Base-by-base conservation (phyloP, 495 filamentous ascomycete genomes). In the Aspergillus indologenus region DNA sequence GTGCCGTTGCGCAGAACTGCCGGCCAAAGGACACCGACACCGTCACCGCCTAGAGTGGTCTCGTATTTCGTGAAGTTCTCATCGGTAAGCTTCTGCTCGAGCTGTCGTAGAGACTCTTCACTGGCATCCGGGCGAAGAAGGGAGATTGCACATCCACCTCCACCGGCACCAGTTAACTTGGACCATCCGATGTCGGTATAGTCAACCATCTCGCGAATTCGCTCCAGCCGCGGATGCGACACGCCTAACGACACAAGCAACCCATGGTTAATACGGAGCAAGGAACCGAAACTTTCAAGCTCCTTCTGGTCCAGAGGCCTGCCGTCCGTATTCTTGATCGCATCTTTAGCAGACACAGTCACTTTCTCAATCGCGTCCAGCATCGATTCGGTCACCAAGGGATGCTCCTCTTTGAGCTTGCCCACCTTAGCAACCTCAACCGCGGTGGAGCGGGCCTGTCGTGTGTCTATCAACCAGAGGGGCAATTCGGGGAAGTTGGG, bases 151-250 rank as follows among this genome's bases (percentile, higher is more conserved):
- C 94, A 96, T 1, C 94, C 94, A 43, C 94, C 94, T 5, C 93
- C 94, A 14, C 94, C 94, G 6, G 92, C 94, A 56, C 94, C 94
- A 1, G 94, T 98, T 49, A 98, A 81, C 68, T 98, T 98, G 5
- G 94, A 95, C 91, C 91, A 97, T 31, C 94, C 94, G 55, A 96
- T 87, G n/a, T 90, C 87, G 31, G 89, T 81, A 58, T 89, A 84
- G 63, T 97, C 93, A 50, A 97, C 90, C 18, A 98, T 79, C 74
- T 96, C 93, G 21, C 94, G 82, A 62, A 98, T 89, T 5, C 93
- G 86, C 72, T 98, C 94, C 50, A 98, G 81, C 34, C 89, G 85
- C 15, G 94, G 94, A 73, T 98, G 94, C 1, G 92, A 96, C 29
- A 96, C 93, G 11, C 94, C 94, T 6, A 98, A 76, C 3, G 91